A percentile compares a stretch with the other conserved stretches of the same genome.
Evolutionary conservation across 2,329 filamentous ascomycete species (phyloP).

Genomic region (Aciculosporium take): DNA sequence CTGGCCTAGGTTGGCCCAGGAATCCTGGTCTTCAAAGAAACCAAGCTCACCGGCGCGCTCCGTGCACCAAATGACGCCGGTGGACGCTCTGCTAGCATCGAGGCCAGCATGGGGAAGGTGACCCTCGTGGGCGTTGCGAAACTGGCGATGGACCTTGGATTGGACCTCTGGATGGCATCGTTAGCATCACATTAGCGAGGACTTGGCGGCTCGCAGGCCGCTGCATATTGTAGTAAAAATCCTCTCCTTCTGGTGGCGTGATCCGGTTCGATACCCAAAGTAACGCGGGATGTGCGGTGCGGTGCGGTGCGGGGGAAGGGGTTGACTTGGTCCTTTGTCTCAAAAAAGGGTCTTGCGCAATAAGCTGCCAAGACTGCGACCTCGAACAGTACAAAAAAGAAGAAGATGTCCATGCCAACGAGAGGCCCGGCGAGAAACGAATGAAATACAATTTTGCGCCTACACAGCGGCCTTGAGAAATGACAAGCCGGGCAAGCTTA

Average conservation of each 20-base stretch:
- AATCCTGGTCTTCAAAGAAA: conserved; percentile 64
- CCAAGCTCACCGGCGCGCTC: conserved; percentile 82
- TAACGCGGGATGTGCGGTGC: neutral
- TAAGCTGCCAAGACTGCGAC: neutral
- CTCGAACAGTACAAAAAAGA: neutral
- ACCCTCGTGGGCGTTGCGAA: conserved; percentile 79
- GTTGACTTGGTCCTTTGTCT: neutral
- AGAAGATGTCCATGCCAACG: neutral
- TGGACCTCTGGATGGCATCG: conserved; percentile 46
- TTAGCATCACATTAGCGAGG: conserved; percentile 6
- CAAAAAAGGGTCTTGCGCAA: neutral
- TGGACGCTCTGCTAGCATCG: conserved; percentile 75
- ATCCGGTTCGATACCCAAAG: neutral
- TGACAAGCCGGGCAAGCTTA: conserved; percentile 20
- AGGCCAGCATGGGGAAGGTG: conserved; percentile 84
- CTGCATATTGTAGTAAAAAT: no score
- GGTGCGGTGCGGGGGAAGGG: conserved; percentile 1
- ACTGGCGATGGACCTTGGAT: conserved; percentile 77
- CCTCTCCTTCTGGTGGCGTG: neutral
- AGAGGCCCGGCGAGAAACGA: neutral
- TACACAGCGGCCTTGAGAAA: neutral
- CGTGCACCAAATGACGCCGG: conserved; percentile 87
- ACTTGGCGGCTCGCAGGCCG: no score
- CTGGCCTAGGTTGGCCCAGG: conserved; percentile 89
- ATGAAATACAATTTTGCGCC: no score